Conservation (phyloP, 2,329 filamentous ascomycete genomes). For the Alternaria hordeiaustralica region DNA sequence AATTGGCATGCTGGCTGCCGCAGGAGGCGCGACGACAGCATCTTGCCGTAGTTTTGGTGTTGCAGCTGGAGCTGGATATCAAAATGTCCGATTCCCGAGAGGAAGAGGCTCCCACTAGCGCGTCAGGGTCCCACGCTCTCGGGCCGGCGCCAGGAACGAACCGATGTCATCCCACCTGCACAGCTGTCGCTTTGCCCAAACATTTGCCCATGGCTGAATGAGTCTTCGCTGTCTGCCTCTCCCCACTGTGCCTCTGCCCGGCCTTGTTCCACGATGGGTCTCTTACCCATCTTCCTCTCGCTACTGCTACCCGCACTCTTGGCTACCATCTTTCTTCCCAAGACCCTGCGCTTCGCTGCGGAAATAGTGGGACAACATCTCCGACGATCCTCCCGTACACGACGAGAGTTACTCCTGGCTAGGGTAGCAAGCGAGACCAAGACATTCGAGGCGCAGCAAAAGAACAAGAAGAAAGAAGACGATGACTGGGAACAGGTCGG, state of each 20-base stretch:
- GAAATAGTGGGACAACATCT: conserved; percentile 39
- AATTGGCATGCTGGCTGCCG: conserved; percentile 35
- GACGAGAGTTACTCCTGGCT: conserved; percentile 43
- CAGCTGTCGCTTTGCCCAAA: conserved; percentile 20
- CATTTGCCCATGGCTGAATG: conserved; percentile 14
- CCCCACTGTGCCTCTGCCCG: conserved; percentile 14
- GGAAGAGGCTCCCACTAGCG: conserved; percentile 21
- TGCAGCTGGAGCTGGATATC: conserved; percentile 3
- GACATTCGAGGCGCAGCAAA: conserved; percentile 25
- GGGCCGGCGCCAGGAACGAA: conserved; percentile 24
- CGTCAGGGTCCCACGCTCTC: conserved; percentile 21
- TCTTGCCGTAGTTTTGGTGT: conserved; percentile 18
- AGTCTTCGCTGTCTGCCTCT: conserved; percentile 3
- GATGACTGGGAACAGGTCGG: conserved; percentile 76
- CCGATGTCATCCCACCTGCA: conserved; percentile 36
- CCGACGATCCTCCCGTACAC: conserved; percentile 39
- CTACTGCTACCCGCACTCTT: conserved; percentile 31
- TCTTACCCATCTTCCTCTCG: conserved; percentile 34
- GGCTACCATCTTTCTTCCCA: conserved; percentile 33
- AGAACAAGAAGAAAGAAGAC: conserved; percentile 52
- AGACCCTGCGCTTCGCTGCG: conserved; percentile 35
- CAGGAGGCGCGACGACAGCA: conserved; percentile 32
- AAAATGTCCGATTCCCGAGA: conserved; percentile 21
- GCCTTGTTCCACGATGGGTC: conserved; percentile 32
- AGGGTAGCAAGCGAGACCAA: conserved; percentile 41